Conservation (phyloP, 148 eudicot species). For the Amaranthus cruentus region DNA sequence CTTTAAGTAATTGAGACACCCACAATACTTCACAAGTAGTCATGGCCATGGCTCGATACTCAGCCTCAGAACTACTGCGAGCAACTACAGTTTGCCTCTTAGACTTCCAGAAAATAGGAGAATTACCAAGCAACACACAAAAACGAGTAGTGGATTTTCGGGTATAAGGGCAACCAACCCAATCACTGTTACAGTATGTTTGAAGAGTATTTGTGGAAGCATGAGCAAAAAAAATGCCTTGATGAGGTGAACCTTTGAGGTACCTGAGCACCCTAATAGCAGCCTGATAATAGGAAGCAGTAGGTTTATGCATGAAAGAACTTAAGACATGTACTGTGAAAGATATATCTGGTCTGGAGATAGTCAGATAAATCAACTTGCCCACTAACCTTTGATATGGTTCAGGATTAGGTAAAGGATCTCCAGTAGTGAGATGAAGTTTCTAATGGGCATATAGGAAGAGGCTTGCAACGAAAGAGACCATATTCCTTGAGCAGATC, state of each 20-base stretch:
- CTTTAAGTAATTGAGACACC: background rate
- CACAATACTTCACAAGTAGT: background rate
- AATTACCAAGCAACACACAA: background rate
- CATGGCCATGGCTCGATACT: background rate
- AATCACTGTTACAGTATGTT: background rate
- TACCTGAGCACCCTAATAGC: background rate
- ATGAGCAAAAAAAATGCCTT: background rate
- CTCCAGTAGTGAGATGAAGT: background rate
- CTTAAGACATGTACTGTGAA: background rate
- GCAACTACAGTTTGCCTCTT: too few relatives aligned
- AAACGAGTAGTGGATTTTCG: background rate
- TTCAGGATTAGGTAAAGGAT: background rate
- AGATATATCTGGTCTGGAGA: background rate
- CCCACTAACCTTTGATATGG: background rate
- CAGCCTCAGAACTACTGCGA: background rate
- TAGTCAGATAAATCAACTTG: too few relatives aligned
- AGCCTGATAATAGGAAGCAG: background rate
- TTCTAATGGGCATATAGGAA: background rate
- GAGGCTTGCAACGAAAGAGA: background rate
- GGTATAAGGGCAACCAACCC: background rate
- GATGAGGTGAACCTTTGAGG: background rate
- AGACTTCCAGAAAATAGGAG: too few relatives aligned
- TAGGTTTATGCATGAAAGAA: background rate
- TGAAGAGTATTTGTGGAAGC: background rate
- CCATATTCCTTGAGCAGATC: background rate